Evolutionary conservation across 148 eudicot genomes (phyloP).

Genomic region (Chenopodium berlandieri): DNA sequence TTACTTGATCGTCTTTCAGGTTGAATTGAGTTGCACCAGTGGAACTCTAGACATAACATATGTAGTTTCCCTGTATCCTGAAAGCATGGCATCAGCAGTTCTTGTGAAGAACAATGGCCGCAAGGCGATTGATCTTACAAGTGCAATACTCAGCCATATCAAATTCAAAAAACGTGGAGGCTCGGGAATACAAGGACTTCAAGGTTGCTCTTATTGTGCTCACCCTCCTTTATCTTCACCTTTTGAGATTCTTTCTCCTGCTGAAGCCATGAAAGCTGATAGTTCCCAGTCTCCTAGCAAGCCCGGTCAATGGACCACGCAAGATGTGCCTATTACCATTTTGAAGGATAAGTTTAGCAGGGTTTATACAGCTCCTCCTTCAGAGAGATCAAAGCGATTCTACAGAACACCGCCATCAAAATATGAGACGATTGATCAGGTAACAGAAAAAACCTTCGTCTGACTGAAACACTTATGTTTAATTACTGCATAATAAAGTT

Average conservation of each 20-base stretch:
- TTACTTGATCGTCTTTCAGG: conserved; percentile 35
- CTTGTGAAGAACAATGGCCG: conserved; percentile 76
- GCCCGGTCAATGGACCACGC: conserved; percentile 63
- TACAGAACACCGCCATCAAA: conserved; percentile 65
- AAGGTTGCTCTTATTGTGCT: conserved; percentile 66
- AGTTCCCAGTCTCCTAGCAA: conserved; percentile 61
- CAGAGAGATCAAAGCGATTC: conserved; percentile 61
- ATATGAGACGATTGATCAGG: conserved; percentile 88
- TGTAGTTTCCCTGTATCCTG: conserved; percentile 67
- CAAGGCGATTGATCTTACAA: conserved; percentile 48
- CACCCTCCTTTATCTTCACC: conserved; percentile 74
- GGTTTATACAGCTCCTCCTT: conserved; percentile 67
- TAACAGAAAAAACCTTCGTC: conserved; percentile 10
- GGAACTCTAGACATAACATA: conserved; percentile 66
- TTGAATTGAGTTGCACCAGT: conserved; percentile 68
- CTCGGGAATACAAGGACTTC: conserved; percentile 62
- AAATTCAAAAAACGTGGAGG: conserved; percentile 52
- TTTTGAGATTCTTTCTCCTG: conserved; percentile 67
- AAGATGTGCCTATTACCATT: conserved; percentile 60
- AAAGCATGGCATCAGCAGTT: conserved; percentile 85
- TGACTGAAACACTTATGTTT: not conserved
- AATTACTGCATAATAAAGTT: too few relatives aligned
- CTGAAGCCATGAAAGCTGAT: conserved; percentile 77
- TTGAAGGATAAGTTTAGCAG: conserved; percentile 82
- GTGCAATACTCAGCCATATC: conserved; percentile 74